Evolutionary conservation across 2,329 filamentous ascomycete genomes (phyloP).

Genomic region (Didymella pomorum): DNA sequence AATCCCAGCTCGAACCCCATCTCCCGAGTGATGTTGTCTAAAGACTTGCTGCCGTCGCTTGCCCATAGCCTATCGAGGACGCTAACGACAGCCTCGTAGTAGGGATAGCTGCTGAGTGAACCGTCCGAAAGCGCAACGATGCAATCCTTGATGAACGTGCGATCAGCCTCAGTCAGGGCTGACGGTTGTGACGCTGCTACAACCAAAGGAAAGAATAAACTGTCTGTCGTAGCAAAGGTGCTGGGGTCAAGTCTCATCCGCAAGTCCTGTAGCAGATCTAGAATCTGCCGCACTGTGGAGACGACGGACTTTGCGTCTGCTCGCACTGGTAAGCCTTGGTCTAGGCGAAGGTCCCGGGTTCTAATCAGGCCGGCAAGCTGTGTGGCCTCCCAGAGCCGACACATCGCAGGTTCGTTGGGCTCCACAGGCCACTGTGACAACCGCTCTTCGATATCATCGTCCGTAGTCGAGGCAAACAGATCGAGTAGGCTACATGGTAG

Average conservation of each 20-base stretch:
- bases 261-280: conserved; percentile 7
- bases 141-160: conserved; percentile 8
- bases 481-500: conserved; percentile 17
- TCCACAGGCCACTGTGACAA: conserved; percentile 15
- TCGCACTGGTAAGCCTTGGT: not conserved
- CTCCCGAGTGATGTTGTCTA: conserved; percentile 7
- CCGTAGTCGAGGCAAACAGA: conserved; percentile 7
- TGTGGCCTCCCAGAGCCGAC: conserved; percentile 15
- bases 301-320: not conserved
- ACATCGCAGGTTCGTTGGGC: conserved; percentile 7
- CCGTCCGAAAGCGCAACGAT: conserved; percentile 2
- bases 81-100: conserved; percentile 4
- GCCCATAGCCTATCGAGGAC: conserved; percentile 4
- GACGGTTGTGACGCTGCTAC: conserved; percentile 2
- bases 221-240: conserved; percentile 2
- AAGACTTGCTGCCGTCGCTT: not conserved
- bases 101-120: conserved; percentile 1
- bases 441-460: conserved; percentile 10
- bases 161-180: not conserved
- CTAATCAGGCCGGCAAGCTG: conserved; percentile 14
- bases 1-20: conserved; percentile 14
- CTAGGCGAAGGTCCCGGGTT: conserved; percentile 4
- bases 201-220: conserved; percentile 4
- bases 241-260: conserved; percentile 4
- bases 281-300: conserved; percentile 1